These are phyloP conservation scores for Trifolium subterraneum DNA, from an alignment of 306 rosid genomes.

Conservation along the genomic window DNA sequence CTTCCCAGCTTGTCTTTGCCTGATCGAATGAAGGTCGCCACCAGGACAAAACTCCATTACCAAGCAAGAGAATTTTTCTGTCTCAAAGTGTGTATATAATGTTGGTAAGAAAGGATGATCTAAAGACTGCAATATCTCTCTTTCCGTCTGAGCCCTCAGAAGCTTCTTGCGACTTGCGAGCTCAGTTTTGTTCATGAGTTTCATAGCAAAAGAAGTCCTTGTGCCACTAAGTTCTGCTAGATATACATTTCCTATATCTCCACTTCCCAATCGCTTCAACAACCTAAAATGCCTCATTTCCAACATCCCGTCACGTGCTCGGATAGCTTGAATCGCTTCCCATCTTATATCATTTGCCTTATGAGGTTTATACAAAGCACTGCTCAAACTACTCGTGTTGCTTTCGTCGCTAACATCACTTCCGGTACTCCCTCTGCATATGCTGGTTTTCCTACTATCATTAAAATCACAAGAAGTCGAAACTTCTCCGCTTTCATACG, in stretches of 20 bases:
- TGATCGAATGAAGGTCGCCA: conserved; percentile 87
- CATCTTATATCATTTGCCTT: conserved; percentile 86
- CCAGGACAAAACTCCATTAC: conserved; percentile 97
- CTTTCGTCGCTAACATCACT: conserved; percentile 88
- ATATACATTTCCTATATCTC: conserved; percentile 92
- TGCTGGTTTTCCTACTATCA: conserved; percentile 81
- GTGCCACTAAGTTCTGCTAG: conserved; percentile 83
- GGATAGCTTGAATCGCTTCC: conserved; percentile 88
- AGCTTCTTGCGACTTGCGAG: conserved; percentile 86
- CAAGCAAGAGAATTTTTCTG: conserved; percentile 81
- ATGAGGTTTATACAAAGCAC: conserved; percentile 81
- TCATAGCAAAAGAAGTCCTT: conserved; percentile 89
- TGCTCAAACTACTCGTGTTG: conserved; percentile 78
- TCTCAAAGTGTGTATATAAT: conserved; percentile 84
- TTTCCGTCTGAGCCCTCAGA: conserved; percentile 90
- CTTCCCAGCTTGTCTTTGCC: conserved; percentile 92
- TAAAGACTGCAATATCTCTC: conserved; percentile 90
- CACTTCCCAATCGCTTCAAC: conserved; percentile 79
- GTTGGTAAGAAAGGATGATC: conserved; percentile 98
- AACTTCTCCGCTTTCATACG: conserved; percentile 62
- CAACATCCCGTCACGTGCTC: conserved; percentile 66
- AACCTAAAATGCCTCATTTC: conserved; percentile 82
- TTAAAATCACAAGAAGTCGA: conserved; percentile 60
- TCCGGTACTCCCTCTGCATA: conserved; percentile 83
- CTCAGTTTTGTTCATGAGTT: conserved; percentile 83